Percentiles rank a stretch among this genome's conserved stretches.
Conservation (phyloP, 1,139 yeast species). For the Debaryomyces singareniensis region DNA sequence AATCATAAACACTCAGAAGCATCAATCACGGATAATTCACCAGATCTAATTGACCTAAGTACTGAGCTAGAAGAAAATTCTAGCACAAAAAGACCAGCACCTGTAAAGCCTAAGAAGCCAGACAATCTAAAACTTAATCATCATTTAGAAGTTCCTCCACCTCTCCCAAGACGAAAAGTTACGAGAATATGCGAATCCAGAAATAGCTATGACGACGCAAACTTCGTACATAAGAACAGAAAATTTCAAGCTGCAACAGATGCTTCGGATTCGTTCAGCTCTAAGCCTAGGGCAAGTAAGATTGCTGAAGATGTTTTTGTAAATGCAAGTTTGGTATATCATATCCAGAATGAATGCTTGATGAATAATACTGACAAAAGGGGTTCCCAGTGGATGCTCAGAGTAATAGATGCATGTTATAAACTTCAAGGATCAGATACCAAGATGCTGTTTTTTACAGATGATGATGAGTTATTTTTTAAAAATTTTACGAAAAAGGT, state of each 20-base stretch:
- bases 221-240: too few species aligned
- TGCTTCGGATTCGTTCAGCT: too few species aligned
- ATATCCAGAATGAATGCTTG: conserved; percentile 25
- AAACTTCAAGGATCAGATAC: conserved; percentile 34
- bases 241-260: too few species aligned
- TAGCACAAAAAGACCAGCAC: conserved; percentile 23
- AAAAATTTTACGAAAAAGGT: conserved; percentile 9
- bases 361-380: conserved; percentile 37
- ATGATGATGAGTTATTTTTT: conserved; percentile 30
- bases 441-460: conserved; percentile 30
- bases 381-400: conserved; percentile 45
- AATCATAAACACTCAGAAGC: neutral
- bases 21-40: neutral
- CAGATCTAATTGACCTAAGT: conserved; percentile 30
- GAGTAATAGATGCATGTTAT: conserved; percentile 31
- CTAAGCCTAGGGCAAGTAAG: too few species aligned
- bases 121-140: conserved; percentile 19
- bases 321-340: conserved; percentile 17
- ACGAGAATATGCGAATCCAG: too few species aligned
- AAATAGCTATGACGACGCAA: neutral
- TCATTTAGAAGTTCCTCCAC: conserved; percentile 15
- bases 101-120: conserved; percentile 38
- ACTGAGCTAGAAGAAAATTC: conserved; percentile 11
- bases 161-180: conserved; percentile 15
- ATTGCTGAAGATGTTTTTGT: conserved; percentile 10